Percentiles rank a stretch among this genome's conserved stretches.
Conservation (phyloP, 345 rosid genomes). For the Combretum micranthum region DNA sequence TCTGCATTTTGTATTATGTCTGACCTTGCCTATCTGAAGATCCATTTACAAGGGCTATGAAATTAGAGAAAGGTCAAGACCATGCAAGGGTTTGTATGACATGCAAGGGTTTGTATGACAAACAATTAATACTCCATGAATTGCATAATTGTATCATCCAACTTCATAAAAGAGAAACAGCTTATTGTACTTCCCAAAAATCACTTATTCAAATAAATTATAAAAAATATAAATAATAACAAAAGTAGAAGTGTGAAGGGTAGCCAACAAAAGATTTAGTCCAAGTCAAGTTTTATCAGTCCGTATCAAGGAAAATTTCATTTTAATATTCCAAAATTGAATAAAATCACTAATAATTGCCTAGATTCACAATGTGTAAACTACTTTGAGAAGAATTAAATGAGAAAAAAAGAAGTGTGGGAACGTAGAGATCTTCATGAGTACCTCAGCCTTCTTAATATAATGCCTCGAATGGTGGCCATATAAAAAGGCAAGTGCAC, state of each 20-base stretch:
- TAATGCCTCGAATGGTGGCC: slow-evolving; percentile 56
- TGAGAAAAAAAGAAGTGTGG: background rate
- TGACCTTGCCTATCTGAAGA: too few relatives aligned
- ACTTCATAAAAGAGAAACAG: background rate
- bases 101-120: too few relatives aligned
- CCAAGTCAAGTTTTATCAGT: slow-evolving; percentile 1
- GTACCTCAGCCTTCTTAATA: slow-evolving; percentile 62
- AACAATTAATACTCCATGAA: background rate
- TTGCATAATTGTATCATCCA: background rate
- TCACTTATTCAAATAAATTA: background rate
- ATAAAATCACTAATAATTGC: background rate
- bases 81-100: too few relatives aligned
- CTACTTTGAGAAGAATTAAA: background rate
- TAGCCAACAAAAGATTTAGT: background rate
- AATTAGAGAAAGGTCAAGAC: too few relatives aligned
- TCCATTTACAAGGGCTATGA: too few relatives aligned
- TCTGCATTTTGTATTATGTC: too few relatives aligned
- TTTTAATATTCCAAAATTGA: background rate
- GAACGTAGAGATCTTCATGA: background rate
- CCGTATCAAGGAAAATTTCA: background rate
- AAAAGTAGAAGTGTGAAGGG: background rate
- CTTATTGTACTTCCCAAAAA: background rate
- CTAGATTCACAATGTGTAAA: background rate
- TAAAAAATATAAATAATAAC: background rate
- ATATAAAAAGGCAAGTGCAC: slow-evolving; percentile 61